These are phyloP conservation scores for Mitosporidium daphniae DNA, from an alignment of 371 early-diverging fungal genomes.

Conservation along the genomic window DNA sequence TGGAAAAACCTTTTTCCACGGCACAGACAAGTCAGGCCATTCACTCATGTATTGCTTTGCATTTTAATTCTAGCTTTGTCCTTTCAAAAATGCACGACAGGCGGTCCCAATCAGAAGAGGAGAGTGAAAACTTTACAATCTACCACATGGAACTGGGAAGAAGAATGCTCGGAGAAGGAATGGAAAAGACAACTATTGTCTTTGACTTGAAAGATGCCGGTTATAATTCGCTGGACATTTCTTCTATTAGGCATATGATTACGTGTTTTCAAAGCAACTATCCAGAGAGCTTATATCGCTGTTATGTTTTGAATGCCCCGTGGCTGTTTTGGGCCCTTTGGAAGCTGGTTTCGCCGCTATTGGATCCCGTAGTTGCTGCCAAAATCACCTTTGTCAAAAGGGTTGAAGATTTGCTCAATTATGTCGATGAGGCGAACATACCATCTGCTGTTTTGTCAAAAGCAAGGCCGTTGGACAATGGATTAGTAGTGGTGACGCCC, in stretches of 20 bases:
- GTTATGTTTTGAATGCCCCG: conserved; percentile 37
- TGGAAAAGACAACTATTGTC: conserved; percentile 34
- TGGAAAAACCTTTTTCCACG: no score
- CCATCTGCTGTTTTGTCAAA: no score
- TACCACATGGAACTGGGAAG: conserved; percentile 45
- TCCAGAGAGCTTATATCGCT: conserved; percentile 40
- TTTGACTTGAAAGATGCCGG: conserved; percentile 26
- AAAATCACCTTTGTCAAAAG: conserved; percentile 39
- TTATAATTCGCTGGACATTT: conserved; percentile 14
- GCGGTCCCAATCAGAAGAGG: not conserved
- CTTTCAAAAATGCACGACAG: not conserved
- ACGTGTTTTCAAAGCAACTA: conserved; percentile 41
- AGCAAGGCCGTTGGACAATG: no score
- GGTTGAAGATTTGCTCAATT: conserved; percentile 16
- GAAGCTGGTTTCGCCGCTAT: conserved; percentile 27
- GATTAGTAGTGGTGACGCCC: no score
- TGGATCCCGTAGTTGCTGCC: conserved; percentile 53
- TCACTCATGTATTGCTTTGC: no score
- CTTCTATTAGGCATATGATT: conserved; percentile 32
- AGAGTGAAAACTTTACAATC: conserved; percentile 15
- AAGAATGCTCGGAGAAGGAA: conserved; percentile 19
- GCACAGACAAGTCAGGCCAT: no score
- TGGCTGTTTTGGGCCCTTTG: conserved; percentile 42
- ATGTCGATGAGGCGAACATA: conserved; percentile 15
- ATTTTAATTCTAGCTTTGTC: no score